Evolutionary conservation across 2,329 filamentous ascomycete genomes (phyloP).

Genomic region (Decorospora gaudefroyi): DNA sequence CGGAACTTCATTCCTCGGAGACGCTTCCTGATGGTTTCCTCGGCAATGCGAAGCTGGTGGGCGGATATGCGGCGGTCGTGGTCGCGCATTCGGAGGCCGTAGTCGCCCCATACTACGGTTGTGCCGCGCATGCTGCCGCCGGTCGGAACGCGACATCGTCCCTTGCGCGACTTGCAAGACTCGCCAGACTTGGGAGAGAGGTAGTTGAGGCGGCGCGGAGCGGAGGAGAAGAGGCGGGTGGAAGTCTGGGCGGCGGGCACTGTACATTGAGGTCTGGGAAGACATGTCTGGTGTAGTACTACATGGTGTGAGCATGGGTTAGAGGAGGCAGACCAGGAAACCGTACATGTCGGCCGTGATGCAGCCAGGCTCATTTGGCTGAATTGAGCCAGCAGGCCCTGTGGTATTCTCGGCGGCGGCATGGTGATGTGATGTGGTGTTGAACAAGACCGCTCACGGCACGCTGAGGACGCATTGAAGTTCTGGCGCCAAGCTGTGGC

Average conservation of each 20-base stretch:
- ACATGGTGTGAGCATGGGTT: conserved; percentile 12
- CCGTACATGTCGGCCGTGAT: conserved; percentile 31
- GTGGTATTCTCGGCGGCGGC: conserved; percentile 48
- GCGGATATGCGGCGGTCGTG: conserved; percentile 90
- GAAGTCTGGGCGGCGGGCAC: conserved; percentile 29
- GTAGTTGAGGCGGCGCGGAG: conserved; percentile 68
- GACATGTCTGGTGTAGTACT: conserved; percentile 28
- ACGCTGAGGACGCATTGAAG: conserved; percentile 20
- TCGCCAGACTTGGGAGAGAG: conserved; percentile 79
- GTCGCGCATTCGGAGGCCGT: conserved; percentile 89
- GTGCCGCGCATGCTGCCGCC: conserved; percentile 91
- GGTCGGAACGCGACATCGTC: conserved; percentile 82
- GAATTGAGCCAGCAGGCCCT: conserved; percentile 44
- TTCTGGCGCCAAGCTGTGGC: conserved; percentile 34
- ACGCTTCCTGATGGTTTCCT: conserved; percentile 88
- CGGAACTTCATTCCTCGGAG: conserved; percentile 90
- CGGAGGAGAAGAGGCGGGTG: conserved; percentile 72
- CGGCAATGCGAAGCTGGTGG: conserved; percentile 82
- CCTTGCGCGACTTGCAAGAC: conserved; percentile 86
- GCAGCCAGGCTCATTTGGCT: conserved; percentile 34
- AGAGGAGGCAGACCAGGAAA: conserved; percentile 7
- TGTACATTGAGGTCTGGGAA: conserved; percentile 42
- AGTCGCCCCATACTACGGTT: conserved; percentile 95
- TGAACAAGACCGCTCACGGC: neutral
- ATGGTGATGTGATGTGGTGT: conserved; percentile 34